A percentile compares a stretch with the other conserved stretches of the same genome.
Evolutionary conservation across 768 basidiomycete species (phyloP).

Genomic region (Gloeophyllum trabeum): DNA sequence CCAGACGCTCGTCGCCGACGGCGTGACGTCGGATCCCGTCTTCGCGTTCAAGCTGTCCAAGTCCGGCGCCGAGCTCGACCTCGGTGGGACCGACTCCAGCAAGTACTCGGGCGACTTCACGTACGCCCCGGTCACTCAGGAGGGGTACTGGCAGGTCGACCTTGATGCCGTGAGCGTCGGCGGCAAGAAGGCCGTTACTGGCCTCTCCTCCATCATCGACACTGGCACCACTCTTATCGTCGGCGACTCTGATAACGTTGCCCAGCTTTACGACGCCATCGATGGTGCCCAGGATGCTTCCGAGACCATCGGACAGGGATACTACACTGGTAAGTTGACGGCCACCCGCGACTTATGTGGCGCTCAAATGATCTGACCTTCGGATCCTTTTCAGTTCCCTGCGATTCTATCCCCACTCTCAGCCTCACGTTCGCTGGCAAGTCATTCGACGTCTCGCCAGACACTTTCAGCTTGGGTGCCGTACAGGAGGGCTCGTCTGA

Average conservation of each 20-base stretch:
- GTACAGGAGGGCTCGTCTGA: slow-evolving; percentile 16
- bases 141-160: slow-evolving; percentile 18
- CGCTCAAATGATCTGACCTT: neutral
- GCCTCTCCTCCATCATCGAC: slow-evolving; percentile 16
- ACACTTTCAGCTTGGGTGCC: slow-evolving; percentile 31
- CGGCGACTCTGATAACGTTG: slow-evolving; percentile 9
- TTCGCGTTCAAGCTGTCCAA: slow-evolving; percentile 38
- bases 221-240: slow-evolving; percentile 19
- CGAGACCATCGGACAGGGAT: slow-evolving; percentile 5
- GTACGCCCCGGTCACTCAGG: slow-evolving; percentile 18
- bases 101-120: slow-evolving; percentile 35
- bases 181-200: slow-evolving; percentile 5
- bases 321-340: slow-evolving; percentile 11
- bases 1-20: slow-evolving; percentile 30
- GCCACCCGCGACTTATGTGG: neutral
- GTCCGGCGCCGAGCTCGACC: slow-evolving; percentile 35
- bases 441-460: slow-evolving; percentile 22
- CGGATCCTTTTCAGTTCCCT: slow-evolving; percentile 16
- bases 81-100: slow-evolving; percentile 39
- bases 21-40: slow-evolving; percentile 19
- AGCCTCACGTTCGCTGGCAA: slow-evolving; percentile 27
- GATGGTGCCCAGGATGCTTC: slow-evolving; percentile 8
- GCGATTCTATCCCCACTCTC: slow-evolving; percentile 17
- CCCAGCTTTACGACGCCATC: slow-evolving; percentile 8
- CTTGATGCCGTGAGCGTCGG: slow-evolving; percentile 13